A percentile compares a stretch with the other conserved stretches of the same genome.
Conservation (phyloP, 2,329 filamentous ascomycete genomes). For the Metarhizium guizhouense region DNA sequence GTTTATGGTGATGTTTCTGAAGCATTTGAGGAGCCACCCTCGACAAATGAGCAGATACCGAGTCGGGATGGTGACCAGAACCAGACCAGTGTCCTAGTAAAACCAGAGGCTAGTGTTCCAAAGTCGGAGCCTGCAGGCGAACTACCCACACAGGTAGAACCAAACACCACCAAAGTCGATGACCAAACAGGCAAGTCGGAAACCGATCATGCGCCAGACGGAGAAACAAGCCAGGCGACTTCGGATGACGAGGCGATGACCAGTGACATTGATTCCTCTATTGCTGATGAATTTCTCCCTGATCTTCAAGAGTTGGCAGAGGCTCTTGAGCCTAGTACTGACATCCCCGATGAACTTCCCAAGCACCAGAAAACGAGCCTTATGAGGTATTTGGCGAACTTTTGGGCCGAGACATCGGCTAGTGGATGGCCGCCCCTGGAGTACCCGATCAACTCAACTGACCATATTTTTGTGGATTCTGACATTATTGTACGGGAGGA, state of each 20-base stretch:
- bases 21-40: constrained; percentile 73
- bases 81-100: constrained; percentile 12
- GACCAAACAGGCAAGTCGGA: constrained; percentile 17
- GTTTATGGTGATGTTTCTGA: constrained; percentile 92
- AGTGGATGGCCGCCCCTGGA: constrained; percentile 90
- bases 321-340: constrained; percentile 50
- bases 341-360: constrained; percentile 64
- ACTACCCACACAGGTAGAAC: constrained; percentile 14
- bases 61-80: constrained; percentile 10
- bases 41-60: constrained; percentile 38
- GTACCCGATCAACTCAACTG: constrained; percentile 77
- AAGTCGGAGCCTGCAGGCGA: constrained; percentile 13
- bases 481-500: constrained; percentile 97
- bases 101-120: constrained; percentile 10
- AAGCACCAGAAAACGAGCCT: constrained; percentile 90
- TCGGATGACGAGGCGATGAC: constrained; percentile 58
- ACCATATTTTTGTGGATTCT: constrained; percentile 94
- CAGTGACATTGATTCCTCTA: constrained; percentile 65
- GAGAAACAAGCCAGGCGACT: constrained; percentile 41
- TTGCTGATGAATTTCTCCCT: constrained; percentile 59
- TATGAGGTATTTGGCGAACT: constrained; percentile 92
- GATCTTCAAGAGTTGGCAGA: constrained; percentile 54
- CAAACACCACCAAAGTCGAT: constrained; percentile 12
- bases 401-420: constrained; percentile 95
- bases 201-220: constrained; percentile 18